phyloP scores from a whole-genome alignment of 192 early-diverging fungal genomes.

The Phlyctochytrium planicorne region DNA sequence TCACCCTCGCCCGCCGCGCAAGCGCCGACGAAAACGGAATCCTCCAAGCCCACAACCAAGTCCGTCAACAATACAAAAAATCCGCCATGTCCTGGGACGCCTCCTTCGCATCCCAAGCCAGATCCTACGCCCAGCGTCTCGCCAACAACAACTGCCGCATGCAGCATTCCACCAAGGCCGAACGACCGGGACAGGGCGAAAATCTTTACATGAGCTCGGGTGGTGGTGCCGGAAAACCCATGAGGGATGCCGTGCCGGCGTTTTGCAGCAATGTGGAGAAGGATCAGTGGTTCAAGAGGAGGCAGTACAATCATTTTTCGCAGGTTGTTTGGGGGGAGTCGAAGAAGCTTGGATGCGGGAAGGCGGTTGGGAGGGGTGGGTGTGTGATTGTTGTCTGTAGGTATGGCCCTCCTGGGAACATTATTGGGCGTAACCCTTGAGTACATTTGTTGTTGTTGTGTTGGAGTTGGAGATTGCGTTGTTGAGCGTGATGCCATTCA shows the following conservation, averaged over 20 bases:
- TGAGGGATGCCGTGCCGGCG: background rate
- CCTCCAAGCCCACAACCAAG: background rate
- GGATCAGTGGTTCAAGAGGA: background rate
- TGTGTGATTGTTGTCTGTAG: slow-evolving; percentile 15
- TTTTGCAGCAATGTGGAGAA: background rate
- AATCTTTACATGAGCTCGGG: background rate
- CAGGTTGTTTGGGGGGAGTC: slow-evolving; percentile 1
- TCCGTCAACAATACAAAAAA: background rate
- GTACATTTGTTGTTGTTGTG: no score
- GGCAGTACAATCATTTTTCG: background rate
- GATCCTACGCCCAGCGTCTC: background rate
- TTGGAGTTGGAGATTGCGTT: no score
- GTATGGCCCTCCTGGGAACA: background rate
- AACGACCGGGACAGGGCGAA: slow-evolving; percentile 1
- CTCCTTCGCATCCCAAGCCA: background rate
- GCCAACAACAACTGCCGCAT: background rate
- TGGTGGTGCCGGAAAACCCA: background rate
- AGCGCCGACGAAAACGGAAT: background rate
- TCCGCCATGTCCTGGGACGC: slow-evolving; percentile 2
- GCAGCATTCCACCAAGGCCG: background rate
- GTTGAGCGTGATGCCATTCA: no score
- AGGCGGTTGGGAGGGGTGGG: background rate
- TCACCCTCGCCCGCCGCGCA: background rate
- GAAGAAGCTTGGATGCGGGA: background rate
- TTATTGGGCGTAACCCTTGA: no score